Conservation (phyloP, 1,284 basidiomycete species). For the Moesziomyces globuligerus region DNA sequence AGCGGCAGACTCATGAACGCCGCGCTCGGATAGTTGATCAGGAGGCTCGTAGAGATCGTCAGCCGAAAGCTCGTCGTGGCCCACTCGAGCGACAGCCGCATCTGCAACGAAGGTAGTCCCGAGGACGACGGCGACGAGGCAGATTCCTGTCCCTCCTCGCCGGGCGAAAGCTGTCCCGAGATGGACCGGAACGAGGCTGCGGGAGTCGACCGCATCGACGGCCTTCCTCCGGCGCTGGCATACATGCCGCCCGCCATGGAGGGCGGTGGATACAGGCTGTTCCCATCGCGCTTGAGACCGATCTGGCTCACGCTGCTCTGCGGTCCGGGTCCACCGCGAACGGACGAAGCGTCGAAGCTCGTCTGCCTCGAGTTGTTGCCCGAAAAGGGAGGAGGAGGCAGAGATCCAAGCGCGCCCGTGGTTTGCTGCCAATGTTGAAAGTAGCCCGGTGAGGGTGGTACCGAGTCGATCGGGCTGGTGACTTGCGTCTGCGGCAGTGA, state of each 20-base stretch:
- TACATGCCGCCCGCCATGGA: slow-evolving; percentile 1
- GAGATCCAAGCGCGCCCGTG: slow-evolving; percentile 12
- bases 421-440: slow-evolving; percentile 46
- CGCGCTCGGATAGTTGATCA: slow-evolving; percentile 94
- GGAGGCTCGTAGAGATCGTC: slow-evolving; percentile 87
- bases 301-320: slow-evolving; percentile 43
- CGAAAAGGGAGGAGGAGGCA: slow-evolving; percentile 25
- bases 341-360: slow-evolving; percentile 33
- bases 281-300: slow-evolving; percentile 27
- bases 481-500: slow-evolving; percentile 25
- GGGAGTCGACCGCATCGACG: slow-evolving; percentile 22
- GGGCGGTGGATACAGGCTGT: slow-evolving; percentile 25
- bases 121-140: slow-evolving; percentile 13
- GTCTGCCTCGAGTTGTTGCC: slow-evolving; percentile 30
- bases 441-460: slow-evolving; percentile 43
- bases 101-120: slow-evolving; percentile 52
- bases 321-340: slow-evolving; percentile 32
- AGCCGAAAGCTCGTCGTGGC: slow-evolving; percentile 64
- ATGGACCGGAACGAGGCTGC: slow-evolving; percentile 22
- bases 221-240: slow-evolving; percentile 16
- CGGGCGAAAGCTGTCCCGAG: slow-evolving; percentile 24
- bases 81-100: slow-evolving; percentile 59
- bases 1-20: slow-evolving; percentile 97
- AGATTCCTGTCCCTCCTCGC: slow-evolving; percentile 7
- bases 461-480: slow-evolving; percentile 32